Evolutionary conservation across 176 grass and related monocot genomes (phyloP).

Genomic region (Phragmites australis): DNA sequence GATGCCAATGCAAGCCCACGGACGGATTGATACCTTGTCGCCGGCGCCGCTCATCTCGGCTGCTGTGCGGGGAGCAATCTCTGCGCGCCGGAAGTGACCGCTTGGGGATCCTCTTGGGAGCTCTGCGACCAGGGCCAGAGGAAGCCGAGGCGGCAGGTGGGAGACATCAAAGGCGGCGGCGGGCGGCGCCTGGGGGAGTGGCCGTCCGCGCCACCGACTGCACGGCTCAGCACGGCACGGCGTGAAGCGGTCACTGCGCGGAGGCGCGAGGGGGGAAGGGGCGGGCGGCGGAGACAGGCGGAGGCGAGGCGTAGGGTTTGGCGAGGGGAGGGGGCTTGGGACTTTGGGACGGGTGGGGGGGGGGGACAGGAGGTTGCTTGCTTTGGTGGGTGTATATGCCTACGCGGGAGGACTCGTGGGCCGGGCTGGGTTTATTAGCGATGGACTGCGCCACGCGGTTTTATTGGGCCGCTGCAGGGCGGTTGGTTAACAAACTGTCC

Average conservation of each 20-base stretch:
- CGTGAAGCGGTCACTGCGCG: background rate
- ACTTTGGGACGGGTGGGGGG: background rate
- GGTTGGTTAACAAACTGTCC: slow-evolving; percentile 5
- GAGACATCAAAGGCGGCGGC: slow-evolving; percentile 52
- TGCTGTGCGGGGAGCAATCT: background rate
- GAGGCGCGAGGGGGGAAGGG: background rate
- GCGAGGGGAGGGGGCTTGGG: background rate
- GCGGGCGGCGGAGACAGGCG: background rate
- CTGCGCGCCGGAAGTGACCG: background rate
- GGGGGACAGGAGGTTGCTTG: background rate
- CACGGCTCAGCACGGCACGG: background rate
- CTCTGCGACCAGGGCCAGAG: slow-evolving; percentile 45
- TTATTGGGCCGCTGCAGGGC: background rate
- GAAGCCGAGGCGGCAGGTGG: slow-evolving; percentile 35
- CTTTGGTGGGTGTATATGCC: background rate
- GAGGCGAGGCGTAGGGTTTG: slow-evolving; percentile 50
- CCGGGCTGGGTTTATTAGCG: slow-evolving; percentile 2
- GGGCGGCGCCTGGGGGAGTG: slow-evolving; percentile 14
- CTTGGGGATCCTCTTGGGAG: slow-evolving; percentile 11
- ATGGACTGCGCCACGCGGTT: background rate
- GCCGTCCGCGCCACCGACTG: slow-evolving; percentile 26
- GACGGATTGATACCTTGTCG: slow-evolving; percentile 40
- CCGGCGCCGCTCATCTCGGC: slow-evolving; percentile 53
- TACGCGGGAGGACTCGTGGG: slow-evolving; percentile 12
- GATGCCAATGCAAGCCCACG: slow-evolving; percentile 15